phyloP scores from a whole-genome alignment of 805 yeast genomes.

The Ogataea siamensis region DNA sequence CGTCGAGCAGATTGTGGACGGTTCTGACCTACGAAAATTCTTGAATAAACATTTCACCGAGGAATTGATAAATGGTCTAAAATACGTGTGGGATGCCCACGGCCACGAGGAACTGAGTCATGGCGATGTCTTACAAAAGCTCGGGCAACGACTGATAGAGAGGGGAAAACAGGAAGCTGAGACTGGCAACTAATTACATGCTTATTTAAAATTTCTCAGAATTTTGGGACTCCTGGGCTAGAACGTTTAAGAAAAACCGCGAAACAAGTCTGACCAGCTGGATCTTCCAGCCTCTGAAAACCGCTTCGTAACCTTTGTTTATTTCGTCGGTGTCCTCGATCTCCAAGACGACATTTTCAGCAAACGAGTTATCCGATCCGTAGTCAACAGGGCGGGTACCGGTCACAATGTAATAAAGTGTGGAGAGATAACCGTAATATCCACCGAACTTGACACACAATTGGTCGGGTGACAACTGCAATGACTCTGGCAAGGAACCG shows the following conservation, averaged over 20 bases:
- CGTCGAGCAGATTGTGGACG: constrained; percentile 47
- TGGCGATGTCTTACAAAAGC: constrained; percentile 19
- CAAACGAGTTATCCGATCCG: constrained; percentile 20
- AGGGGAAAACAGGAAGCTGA: constrained; percentile 14
- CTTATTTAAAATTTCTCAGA: constrained; percentile 20
- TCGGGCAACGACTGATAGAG: constrained; percentile 23
- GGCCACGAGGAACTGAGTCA: constrained; percentile 19
- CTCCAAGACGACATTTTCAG: constrained; percentile 27
- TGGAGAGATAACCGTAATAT: constrained; percentile 53
- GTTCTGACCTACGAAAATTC: constrained; percentile 49
- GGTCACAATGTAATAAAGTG: constrained; percentile 47
- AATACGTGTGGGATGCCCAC: constrained; percentile 27
- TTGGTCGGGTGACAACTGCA: constrained; percentile 45
- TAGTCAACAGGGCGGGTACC: constrained; percentile 35
- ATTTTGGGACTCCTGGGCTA: constrained; percentile 48
- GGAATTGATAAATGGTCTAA: constrained; percentile 45
- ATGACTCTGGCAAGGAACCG: constrained; percentile 38
- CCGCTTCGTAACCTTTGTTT: constrained; percentile 45
- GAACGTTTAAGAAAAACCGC: constrained; percentile 71
- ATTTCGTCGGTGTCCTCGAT: constrained; percentile 37
- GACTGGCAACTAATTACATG: constrained; percentile 8
- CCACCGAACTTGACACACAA: constrained; percentile 59
- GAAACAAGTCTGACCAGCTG: constrained; percentile 78
- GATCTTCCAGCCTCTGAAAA: constrained; percentile 91
- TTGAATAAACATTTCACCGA: constrained; percentile 46